phyloP scores from a whole-genome alignment of 2,329 filamentous ascomycete species.

The Didymella keratinophila region DNA sequence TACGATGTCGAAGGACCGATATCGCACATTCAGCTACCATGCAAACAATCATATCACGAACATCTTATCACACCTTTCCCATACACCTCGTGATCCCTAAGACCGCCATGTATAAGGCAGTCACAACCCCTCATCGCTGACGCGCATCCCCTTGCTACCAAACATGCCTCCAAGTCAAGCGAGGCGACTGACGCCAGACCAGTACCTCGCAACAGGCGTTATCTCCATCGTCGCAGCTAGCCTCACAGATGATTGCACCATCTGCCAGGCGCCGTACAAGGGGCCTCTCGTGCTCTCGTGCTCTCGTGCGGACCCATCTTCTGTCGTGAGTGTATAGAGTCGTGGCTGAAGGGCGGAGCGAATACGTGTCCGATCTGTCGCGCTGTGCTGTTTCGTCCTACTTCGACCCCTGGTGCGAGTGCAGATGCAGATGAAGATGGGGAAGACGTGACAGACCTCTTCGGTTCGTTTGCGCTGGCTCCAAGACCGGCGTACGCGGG shows the following conservation, averaged over 20 bases:
- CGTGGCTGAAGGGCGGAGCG: slow-evolving; percentile 11
- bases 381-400: background rate
- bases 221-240: slow-evolving; percentile 11
- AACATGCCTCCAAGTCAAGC: no score
- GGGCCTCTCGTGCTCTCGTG: slow-evolving; percentile 3
- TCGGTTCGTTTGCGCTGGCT: background rate
- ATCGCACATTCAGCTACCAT: background rate
- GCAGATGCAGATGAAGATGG: no score
- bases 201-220: slow-evolving; percentile 2
- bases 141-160: no score
- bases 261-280: slow-evolving; percentile 20
- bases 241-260: slow-evolving; percentile 14
- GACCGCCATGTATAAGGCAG: background rate
- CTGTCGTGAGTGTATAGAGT: slow-evolving; percentile 18
- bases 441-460: background rate
- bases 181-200: no score
- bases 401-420: no score
- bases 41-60: slow-evolving; percentile 17
- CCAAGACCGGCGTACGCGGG: background rate
- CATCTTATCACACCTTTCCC: background rate
- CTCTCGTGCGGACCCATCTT: slow-evolving; percentile 27
- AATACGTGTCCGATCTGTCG: slow-evolving; percentile 7
- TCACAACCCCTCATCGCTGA: background rate
- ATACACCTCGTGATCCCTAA: background rate
- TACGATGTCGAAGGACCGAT: background rate